Base-by-base conservation (phyloP, 495 filamentous ascomycete genomes). In the Trichoderma virens region DNA sequence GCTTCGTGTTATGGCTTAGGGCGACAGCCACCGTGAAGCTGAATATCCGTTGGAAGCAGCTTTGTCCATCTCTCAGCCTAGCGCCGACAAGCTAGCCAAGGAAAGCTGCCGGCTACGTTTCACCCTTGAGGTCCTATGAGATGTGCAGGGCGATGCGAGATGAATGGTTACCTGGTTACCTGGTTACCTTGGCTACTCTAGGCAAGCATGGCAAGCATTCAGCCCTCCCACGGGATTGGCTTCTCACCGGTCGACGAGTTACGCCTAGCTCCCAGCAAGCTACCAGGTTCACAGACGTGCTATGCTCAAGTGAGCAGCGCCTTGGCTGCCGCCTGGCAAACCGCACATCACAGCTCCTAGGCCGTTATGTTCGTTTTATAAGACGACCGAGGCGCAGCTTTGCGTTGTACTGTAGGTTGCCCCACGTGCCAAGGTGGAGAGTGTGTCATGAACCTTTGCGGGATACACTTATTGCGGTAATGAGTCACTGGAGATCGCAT, bases 401-500 rank as follows among this genome's bases (percentile, higher is more conserved):
- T 7, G 27, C 11, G 25, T 41, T 41, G 5, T 16, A n/a, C 18
- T 14, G 25, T 56, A 28, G 23, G 28, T 56, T 27, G 51, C 51
- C 51, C 51, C 51, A 27, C 51, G 51, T 56, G 51, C 51, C 18
- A 45, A 16, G 13, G 9, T n/a, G n/a, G 41, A 5, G 4, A 4
- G 32, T 45, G 41, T 45, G 51, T 56, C 51, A 56, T 30, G 27
- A 56, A 30, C 20, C 11, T 11, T 56, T 18, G 23, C 47, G 23
- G n/a, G n/a, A n/a, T n/a, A n/a, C n/a, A n/a, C n/a, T n/a, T n/a
- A n/a, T n/a, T n/a, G n/a, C n/a, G n/a, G n/a, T 16, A 27, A 30
- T 56, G 51, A 56, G 51, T 56, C 51, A 56, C 27, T 56, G 51
- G 51, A 14, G 23, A 56, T 27, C 20, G 47, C 51, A 56, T 30